A percentile compares a stretch with the other conserved stretches of the same genome.
Evolutionary conservation across 1,139 yeast genomes (phyloP).

Genomic region (Geotrichum siamense): DNA sequence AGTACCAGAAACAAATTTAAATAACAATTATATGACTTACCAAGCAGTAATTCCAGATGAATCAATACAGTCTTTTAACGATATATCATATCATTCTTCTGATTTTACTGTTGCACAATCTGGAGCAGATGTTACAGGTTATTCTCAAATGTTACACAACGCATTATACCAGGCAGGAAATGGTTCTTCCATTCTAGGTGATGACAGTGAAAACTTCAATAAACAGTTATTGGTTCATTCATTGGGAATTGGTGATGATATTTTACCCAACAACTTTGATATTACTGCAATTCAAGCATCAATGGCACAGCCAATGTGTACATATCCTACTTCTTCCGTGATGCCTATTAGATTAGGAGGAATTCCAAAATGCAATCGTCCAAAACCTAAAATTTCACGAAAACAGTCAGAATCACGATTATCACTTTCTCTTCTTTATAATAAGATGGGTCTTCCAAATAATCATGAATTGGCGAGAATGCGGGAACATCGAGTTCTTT

Average conservation of each 20-base stretch:
- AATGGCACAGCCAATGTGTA: background rate
- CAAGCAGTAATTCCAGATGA: background rate
- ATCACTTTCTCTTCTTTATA: constrained; percentile 50
- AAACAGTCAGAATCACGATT: constrained; percentile 49
- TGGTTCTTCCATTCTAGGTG: background rate
- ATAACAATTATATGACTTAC: background rate
- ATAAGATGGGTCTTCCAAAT: constrained; percentile 46
- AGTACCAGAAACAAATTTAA: background rate
- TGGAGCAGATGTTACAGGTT: background rate
- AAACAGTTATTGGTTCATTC: background rate
- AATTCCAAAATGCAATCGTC: background rate
- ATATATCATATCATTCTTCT: background rate
- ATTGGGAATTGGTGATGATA: background rate
- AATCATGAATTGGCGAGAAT: constrained; percentile 48
- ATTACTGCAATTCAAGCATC: background rate
- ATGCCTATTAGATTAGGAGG: background rate
- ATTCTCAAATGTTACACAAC: background rate
- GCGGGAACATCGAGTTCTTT: constrained; percentile 56
- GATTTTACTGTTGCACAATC: background rate
- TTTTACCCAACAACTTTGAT: background rate
- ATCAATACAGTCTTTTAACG: background rate
- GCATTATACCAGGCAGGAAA: background rate
- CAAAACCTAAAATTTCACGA: constrained; percentile 20
- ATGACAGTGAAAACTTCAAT: background rate
- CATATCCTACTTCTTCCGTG: background rate